Base-by-base conservation (phyloP, 2,329 filamentous ascomycete species). In the Elsinoe necatrix region DNA sequence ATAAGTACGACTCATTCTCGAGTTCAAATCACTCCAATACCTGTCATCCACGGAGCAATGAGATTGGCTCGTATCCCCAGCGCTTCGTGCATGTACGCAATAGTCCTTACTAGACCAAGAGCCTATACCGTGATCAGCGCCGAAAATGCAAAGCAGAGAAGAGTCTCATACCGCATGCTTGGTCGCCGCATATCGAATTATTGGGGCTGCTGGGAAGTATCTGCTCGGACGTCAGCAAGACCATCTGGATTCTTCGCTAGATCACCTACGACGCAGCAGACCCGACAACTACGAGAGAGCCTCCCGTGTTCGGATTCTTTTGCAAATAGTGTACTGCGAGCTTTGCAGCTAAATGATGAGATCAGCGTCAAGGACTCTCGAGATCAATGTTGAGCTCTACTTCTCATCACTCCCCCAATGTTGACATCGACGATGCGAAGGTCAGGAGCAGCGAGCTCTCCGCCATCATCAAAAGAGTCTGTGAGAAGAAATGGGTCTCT, bases 1-100 rank as follows among this genome's bases (percentile, higher is more conserved):
- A 50, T 50, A 20, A 50, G 27, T 50, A 8, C 25, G 12, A 4
- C 27, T 50, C 27, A n/a, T 35, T 11, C n/a, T 50, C 27, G 11
- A n/a, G 8, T 3, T 4, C 9, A 12, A 25, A 16, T n/a, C n/a
- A 4, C 8, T 18, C 9, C 4, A 1, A 11, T 31, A 50, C 45
- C 45, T 50, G 45, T 50, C 45, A 50, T 50, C 45, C 45, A 50
- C 8, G 45, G 45, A 50, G 45, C 45, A 21, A 50, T 50, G 45
- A 50, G 45, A 34, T 50, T 50, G 9, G 45, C 25, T 31, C 45
- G 23, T 3, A 50, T 16, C 14, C 29, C 25, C 23, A 50, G 45
- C 14, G 45, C 18, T 14, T 50, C n/a, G 27, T 18, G 16, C 45
- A 50, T 50, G 21, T 50, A 50, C 14, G 45, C 45, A 18, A 50